phyloP scores from a whole-genome alignment of 176 grass and related monocot species.

The Eleusine indica region DNA sequence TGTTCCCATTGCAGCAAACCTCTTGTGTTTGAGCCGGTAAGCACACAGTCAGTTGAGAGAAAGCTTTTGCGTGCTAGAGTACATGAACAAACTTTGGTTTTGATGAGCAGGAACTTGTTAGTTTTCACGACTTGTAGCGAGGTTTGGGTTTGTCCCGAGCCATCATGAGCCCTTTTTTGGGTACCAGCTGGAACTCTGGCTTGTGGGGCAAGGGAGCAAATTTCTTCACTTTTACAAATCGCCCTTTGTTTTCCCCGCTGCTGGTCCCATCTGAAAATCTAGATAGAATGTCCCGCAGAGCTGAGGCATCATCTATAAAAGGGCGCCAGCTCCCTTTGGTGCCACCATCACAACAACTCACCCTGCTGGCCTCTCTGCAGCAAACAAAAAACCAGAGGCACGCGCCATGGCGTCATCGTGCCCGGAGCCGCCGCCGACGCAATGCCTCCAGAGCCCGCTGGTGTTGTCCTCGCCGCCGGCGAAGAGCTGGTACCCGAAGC shows the following conservation, averaged over 20 bases:
- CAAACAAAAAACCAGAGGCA: slow-evolving; percentile 44
- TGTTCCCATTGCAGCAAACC: neutral
- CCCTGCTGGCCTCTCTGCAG: slow-evolving; percentile 20
- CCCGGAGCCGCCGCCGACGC: slow-evolving; percentile 15
- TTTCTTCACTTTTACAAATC: neutral
- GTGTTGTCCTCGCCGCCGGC: neutral
- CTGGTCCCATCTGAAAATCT: slow-evolving; percentile 32
- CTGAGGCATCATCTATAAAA: slow-evolving; percentile 35
- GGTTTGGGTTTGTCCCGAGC: neutral
- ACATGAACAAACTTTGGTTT: neutral
- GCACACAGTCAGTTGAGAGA: neutral
- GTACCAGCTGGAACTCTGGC: slow-evolving; percentile 25
- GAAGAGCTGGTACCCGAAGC: slow-evolving; percentile 30
- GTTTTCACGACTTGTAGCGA: neutral
- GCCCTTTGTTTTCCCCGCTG: neutral
- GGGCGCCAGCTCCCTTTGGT: neutral
- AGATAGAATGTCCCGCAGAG: neutral
- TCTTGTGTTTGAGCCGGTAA: neutral
- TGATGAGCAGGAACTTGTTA: neutral
- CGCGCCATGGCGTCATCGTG: slow-evolving; percentile 47
- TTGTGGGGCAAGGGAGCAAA: slow-evolving; percentile 23
- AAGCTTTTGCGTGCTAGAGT: neutral
- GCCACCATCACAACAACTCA: slow-evolving; percentile 24
- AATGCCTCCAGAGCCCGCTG: slow-evolving; percentile 55
- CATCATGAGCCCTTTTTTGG: neutral